phyloP scores from a whole-genome alignment of 2,329 filamentous ascomycete genomes.

The Chaetomium olivaceum region DNA sequence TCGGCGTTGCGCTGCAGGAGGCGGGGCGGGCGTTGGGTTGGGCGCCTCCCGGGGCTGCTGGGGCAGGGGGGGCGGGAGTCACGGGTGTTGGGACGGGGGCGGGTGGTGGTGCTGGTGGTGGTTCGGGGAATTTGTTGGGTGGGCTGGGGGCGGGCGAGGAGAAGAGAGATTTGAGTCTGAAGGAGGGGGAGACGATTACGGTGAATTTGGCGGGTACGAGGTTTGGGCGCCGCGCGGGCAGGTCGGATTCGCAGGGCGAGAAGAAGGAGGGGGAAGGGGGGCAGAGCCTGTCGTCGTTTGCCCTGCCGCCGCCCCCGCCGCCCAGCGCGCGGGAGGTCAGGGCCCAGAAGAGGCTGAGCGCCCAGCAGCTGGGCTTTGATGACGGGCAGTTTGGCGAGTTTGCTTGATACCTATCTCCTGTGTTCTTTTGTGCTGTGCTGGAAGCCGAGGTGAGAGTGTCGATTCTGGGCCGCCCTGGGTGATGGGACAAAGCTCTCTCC shows the following conservation, averaged over 20 bases:
- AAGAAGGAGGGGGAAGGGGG: slow-evolving; percentile 31
- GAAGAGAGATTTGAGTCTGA: slow-evolving; percentile 78
- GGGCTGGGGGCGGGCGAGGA: slow-evolving; percentile 46
- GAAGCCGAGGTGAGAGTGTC: not conserved
- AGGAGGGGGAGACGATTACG: slow-evolving; percentile 86
- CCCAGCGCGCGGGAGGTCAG: slow-evolving; percentile 64
- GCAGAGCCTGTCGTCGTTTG: slow-evolving; percentile 58
- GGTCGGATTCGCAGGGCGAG: slow-evolving; percentile 32
- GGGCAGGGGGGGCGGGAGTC: not conserved
- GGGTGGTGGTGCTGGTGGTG: slow-evolving; percentile 35
- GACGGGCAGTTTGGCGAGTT: slow-evolving; percentile 90
- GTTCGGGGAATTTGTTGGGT: slow-evolving; percentile 18
- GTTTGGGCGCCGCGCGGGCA: slow-evolving; percentile 50
- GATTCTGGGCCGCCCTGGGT: not conserved
- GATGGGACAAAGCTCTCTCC: not conserved
- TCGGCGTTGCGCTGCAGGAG: slow-evolving; percentile 77
- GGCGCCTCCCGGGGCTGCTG: not conserved
- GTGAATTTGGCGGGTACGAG: slow-evolving; percentile 68
- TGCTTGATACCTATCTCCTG: slow-evolving; percentile 42
- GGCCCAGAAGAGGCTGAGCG: slow-evolving; percentile 56
- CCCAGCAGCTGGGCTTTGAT: slow-evolving; percentile 75
- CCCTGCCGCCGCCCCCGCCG: slow-evolving; percentile 73
- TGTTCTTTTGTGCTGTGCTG: not conserved
- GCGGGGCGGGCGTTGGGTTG: slow-evolving; percentile 66
- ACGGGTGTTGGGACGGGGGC: slow-evolving; percentile 26